Evolutionary conservation across 2,329 filamentous ascomycete species (phyloP).

Genomic region (Fusarium dimerum): DNA sequence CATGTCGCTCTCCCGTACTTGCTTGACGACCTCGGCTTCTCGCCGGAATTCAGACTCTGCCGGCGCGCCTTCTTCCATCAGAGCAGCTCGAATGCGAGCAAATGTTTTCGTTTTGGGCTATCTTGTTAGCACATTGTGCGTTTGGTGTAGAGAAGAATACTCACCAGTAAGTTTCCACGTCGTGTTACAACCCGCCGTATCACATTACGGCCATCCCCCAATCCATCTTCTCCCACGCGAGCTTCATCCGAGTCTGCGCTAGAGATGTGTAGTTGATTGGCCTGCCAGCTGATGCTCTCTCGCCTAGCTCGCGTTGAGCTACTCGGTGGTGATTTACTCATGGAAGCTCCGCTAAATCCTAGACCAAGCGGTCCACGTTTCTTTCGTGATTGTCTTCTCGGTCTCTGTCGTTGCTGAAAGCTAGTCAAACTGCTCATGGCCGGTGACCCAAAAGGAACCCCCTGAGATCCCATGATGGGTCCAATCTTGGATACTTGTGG

Average conservation of each 20-base stretch:
- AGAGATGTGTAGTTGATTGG: slow-evolving; percentile 82
- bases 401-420: slow-evolving; percentile 75
- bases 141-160: slow-evolving; percentile 32
- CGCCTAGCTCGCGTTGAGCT: slow-evolving; percentile 59
- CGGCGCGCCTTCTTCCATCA: slow-evolving; percentile 85
- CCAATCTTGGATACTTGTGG: slow-evolving; percentile 70
- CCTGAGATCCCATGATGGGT: slow-evolving; percentile 47
- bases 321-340: slow-evolving; percentile 75
- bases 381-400: slow-evolving; percentile 67
- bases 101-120: slow-evolving; percentile 97
- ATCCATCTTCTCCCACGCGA: slow-evolving; percentile 63
- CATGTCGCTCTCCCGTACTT: slow-evolving; percentile 87
- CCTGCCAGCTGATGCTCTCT: slow-evolving; percentile 88
- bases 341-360: slow-evolving; percentile 49
- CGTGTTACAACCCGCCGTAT: slow-evolving; percentile 82
- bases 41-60: slow-evolving; percentile 85
- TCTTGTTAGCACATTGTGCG: slow-evolving; percentile 28
- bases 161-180: slow-evolving; percentile 83
- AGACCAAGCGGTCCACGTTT: slow-evolving; percentile 53
- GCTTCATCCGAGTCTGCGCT: slow-evolving; percentile 67
- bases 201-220: slow-evolving; percentile 66
- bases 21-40: slow-evolving; percentile 93
- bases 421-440: slow-evolving; percentile 77
- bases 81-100: slow-evolving; percentile 84
- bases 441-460: slow-evolving; percentile 66